Percentiles rank a stretch among this genome's conserved stretches.
These are phyloP conservation scores for Lactifluus echinatus DNA, from an alignment of 768 basidiomycete species.

Conservation along the genomic window DNA sequence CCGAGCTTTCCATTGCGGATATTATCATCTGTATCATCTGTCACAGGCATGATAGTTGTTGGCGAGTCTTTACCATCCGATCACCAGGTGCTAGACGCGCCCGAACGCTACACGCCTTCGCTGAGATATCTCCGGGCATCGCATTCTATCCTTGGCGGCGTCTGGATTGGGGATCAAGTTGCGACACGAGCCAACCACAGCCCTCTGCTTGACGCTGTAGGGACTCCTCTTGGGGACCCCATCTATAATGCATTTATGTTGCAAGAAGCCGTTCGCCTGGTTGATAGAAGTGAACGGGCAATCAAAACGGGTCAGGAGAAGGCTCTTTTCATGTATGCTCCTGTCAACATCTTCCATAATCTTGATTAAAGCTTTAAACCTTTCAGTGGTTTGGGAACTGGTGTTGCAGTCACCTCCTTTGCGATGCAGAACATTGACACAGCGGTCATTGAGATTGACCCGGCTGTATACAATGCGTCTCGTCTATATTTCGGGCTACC, in stretches of 20 bases:
- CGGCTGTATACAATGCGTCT: constrained; percentile 80
- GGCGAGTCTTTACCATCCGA: constrained; percentile 52
- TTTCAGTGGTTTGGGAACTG: constrained; percentile 77
- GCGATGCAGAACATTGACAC: constrained; percentile 57
- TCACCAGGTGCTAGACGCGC: neutral
- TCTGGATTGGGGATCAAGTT: constrained; percentile 62
- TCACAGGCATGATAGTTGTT: constrained; percentile 79
- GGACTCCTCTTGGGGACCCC: constrained; percentile 57
- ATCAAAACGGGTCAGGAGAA: constrained; percentile 35
- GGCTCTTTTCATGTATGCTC: constrained; percentile 62
- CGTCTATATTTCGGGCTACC: constrained; percentile 72
- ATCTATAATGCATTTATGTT: constrained; percentile 79
- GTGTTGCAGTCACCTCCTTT: constrained; percentile 73
- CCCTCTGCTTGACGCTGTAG: constrained; percentile 42
- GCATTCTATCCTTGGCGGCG: constrained; percentile 52
- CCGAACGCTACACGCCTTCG: constrained; percentile 24
- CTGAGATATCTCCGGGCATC: constrained; percentile 44
- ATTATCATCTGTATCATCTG: constrained; percentile 55
- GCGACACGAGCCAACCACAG: constrained; percentile 23
- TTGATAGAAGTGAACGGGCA: constrained; percentile 40
- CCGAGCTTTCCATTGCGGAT: constrained; percentile 51
- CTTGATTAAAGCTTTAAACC: constrained; percentile 3
- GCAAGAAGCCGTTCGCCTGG: constrained; percentile 77
- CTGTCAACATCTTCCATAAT: neutral
- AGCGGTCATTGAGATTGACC: constrained; percentile 90